phyloP scores from a whole-genome alignment of 2,329 filamentous ascomycete species.

The Thermomyces lanuginosus region DNA sequence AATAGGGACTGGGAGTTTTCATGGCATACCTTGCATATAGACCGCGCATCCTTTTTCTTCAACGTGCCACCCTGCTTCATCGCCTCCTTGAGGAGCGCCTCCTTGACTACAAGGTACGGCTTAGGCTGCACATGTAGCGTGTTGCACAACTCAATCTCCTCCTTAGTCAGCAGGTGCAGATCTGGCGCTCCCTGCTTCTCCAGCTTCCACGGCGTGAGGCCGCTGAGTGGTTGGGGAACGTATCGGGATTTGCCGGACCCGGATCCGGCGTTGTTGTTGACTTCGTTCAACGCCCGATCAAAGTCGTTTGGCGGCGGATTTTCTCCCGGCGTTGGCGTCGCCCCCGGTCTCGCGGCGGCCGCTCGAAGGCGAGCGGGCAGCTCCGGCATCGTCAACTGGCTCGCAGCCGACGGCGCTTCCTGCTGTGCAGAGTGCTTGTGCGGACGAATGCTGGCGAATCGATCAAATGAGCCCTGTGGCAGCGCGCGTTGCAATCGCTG shows the following conservation, averaged over 20 bases:
- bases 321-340: conserved; percentile 17
- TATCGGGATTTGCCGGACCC: conserved; percentile 33
- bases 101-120: conserved; percentile 87
- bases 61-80: conserved; percentile 73
- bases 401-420: conserved; percentile 60
- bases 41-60: conserved; percentile 86
- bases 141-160: conserved; percentile 76
- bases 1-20: background rate
- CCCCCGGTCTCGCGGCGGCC: conserved; percentile 16
- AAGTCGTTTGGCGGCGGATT: conserved; percentile 35
- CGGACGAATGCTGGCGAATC: conserved; percentile 55
- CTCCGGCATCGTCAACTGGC: conserved; percentile 62
- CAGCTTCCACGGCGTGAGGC: conserved; percentile 40
- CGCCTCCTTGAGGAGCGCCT: conserved; percentile 77
- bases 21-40: conserved; percentile 49
- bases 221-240: conserved; percentile 33
- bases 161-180: conserved; percentile 65
- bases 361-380: conserved; percentile 47
- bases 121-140: conserved; percentile 76
- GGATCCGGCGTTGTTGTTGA: conserved; percentile 31
- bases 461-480: conserved; percentile 68
- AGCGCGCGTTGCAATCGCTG: conserved; percentile 47
- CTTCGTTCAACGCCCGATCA: conserved; percentile 35
- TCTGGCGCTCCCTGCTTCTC: conserved; percentile 61
- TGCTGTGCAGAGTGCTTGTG: conserved; percentile 49